A percentile compares a stretch with the other conserved stretches of the same genome.
phyloP scores from a whole-genome alignment of 441 rosid species.

The Erysimum cheiri region DNA sequence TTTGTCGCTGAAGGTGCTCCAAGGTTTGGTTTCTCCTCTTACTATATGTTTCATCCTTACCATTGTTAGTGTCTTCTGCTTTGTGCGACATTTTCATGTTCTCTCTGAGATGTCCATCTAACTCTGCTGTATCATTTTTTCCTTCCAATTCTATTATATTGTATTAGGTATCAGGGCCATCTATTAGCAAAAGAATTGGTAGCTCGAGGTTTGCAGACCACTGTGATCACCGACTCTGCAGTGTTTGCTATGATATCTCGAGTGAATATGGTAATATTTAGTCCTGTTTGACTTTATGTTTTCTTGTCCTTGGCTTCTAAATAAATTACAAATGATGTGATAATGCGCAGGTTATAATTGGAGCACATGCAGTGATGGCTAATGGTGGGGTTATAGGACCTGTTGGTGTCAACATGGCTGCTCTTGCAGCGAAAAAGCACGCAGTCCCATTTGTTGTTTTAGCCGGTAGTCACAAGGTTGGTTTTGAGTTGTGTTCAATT shows the following conservation, averaged over 20 bases:
- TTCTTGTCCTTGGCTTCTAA: slow-evolving; percentile 24
- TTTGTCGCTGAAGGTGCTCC: slow-evolving; percentile 99
- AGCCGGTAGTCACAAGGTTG: slow-evolving; percentile 98
- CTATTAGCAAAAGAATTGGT: slow-evolving; percentile 90
- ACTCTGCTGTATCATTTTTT: neutral
- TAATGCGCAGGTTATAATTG: slow-evolving; percentile 83
- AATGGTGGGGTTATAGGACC: slow-evolving; percentile 98
- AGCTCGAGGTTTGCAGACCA: slow-evolving; percentile 91
- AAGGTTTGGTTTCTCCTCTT: slow-evolving; percentile 60
- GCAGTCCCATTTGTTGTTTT: slow-evolving; percentile 99
- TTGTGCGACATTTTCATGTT: neutral
- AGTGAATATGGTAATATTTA: slow-evolving; percentile 79
- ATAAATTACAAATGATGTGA: slow-evolving; percentile 32
- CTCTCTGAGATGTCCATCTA: slow-evolving; percentile 9
- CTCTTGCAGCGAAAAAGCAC: slow-evolving; percentile 98
- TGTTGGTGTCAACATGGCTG: slow-evolving; percentile 97
- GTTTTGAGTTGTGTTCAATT: neutral
- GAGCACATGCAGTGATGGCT: slow-evolving; percentile 99
- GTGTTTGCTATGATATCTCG: slow-evolving; percentile 98
- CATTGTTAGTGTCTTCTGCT: neutral
- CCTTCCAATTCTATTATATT: neutral
- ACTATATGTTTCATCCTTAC: slow-evolving; percentile 21
- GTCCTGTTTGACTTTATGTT: slow-evolving; percentile 10
- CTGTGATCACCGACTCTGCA: slow-evolving; percentile 94
- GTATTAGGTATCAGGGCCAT: slow-evolving; percentile 91